phyloP scores from a whole-genome alignment of 306 rosid genomes.

The Trichosanthes truncata region DNA sequence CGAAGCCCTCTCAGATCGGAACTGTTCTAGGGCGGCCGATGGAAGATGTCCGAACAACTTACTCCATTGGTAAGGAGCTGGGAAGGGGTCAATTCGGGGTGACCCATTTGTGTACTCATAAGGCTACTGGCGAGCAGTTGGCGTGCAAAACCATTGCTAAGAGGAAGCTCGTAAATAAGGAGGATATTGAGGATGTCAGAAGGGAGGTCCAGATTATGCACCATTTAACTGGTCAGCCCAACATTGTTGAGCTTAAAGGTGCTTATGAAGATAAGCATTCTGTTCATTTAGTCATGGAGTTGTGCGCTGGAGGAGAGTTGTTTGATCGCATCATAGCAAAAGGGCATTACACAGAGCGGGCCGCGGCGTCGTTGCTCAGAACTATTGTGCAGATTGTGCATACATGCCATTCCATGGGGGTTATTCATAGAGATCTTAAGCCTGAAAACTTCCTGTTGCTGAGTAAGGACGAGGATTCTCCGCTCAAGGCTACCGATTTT shows the following conservation, averaged over 20 bases:
- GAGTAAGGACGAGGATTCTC: slow-evolving; percentile 66
- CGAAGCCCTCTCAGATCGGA: slow-evolving; percentile 35
- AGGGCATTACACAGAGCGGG: slow-evolving; percentile 94
- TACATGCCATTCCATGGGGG: slow-evolving; percentile 93
- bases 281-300: slow-evolving; percentile 87
- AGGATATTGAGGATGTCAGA: slow-evolving; percentile 79
- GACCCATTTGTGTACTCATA: slow-evolving; percentile 69
- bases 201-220: slow-evolving; percentile 98
- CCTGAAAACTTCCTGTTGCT: slow-evolving; percentile 95
- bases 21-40: slow-evolving; percentile 74
- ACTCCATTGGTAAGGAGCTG: slow-evolving; percentile 70
- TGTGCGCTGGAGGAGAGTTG: slow-evolving; percentile 92
- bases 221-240: slow-evolving; percentile 71
- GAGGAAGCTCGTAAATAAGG: slow-evolving; percentile 70
- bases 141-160: slow-evolving; percentile 95
- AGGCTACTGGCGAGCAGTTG: slow-evolving; percentile 56
- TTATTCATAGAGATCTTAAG: slow-evolving; percentile 93
- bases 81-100: slow-evolving; percentile 96
- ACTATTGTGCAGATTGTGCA: slow-evolving; percentile 89
- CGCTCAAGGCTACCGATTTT: slow-evolving; percentile 94
- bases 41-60: slow-evolving; percentile 57
- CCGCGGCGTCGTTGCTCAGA: slow-evolving; percentile 68
- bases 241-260: slow-evolving; percentile 81
- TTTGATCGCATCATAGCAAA: slow-evolving; percentile 86
- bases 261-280: slow-evolving; percentile 88